Evolutionary conservation across 768 basidiomycete species (phyloP).

Genomic region (Trametes cinnabarina): DNA sequence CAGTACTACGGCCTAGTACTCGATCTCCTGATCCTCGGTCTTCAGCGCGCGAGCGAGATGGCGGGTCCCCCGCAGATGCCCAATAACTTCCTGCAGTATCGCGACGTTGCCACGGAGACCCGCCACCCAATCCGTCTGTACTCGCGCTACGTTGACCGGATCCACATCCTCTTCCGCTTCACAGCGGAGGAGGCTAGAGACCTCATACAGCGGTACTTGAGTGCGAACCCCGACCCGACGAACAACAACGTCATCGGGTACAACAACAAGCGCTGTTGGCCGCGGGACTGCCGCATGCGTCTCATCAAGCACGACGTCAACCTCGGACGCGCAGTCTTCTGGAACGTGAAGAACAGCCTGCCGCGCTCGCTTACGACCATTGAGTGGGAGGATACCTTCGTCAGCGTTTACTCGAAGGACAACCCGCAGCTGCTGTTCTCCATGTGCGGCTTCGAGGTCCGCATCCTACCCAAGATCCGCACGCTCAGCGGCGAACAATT

Average conservation of each 20-base stretch:
- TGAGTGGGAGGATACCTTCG: conserved; percentile 98
- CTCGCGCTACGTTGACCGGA: conserved; percentile 91
- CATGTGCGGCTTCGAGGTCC: conserved; percentile 98
- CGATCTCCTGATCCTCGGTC: conserved; percentile 91
- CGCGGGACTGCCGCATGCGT: conserved; percentile 97
- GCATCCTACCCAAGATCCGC: conserved; percentile 94
- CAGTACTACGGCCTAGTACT: conserved; percentile 97
- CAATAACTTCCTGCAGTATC: conserved; percentile 97
- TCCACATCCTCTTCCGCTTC: conserved; percentile 97
- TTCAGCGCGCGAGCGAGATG: conserved; percentile 99
- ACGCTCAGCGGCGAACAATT: conserved; percentile 96
- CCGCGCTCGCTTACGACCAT: conserved; percentile 96
- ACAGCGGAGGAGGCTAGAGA: conserved; percentile 96
- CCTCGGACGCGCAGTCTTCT: conserved; percentile 95
- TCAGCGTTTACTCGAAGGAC: conserved; percentile 95
- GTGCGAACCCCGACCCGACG: conserved; percentile 96
- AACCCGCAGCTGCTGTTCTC: conserved; percentile 98
- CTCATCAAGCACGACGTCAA: conserved; percentile 99
- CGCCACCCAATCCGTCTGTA: conserved; percentile 98
- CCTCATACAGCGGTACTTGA: conserved; percentile 95
- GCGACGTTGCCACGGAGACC: conserved; percentile 92
- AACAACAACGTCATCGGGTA: conserved; percentile 99
- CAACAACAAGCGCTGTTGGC: conserved; percentile 99
- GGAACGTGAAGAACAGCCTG: conserved; percentile 98
- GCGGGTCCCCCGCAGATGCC: conserved; percentile 97